Evolutionary conservation across 768 basidiomycete species (phyloP).

Genomic region (Leucogyrophana mollusca): DNA sequence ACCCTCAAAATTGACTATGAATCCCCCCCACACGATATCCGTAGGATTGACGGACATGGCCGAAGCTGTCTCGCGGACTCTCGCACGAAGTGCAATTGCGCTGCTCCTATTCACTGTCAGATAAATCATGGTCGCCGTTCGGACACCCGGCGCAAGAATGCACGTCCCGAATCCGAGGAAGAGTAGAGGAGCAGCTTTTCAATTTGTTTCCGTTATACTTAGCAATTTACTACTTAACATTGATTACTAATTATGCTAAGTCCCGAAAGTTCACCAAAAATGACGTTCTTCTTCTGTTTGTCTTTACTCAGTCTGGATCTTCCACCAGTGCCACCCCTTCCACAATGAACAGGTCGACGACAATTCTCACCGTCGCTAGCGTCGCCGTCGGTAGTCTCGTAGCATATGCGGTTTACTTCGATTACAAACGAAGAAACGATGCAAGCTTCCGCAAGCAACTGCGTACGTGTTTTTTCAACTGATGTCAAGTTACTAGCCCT

Average conservation of each 20-base stretch:
- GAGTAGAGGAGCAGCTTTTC: too few species aligned
- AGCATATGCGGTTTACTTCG: conserved; percentile 91
- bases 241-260: not conserved
- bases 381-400: conserved; percentile 54
- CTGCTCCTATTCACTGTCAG: too few species aligned
- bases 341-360: conserved; percentile 33
- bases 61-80: too few species aligned
- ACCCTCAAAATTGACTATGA: too few species aligned
- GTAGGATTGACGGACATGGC: too few species aligned
- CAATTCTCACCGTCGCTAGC: conserved; percentile 39
- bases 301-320: not conserved
- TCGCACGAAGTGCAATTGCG: too few species aligned
- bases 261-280: not conserved
- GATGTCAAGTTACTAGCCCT: not conserved
- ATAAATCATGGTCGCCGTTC: too few species aligned
- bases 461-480: conserved; percentile 52
- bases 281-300: conserved; percentile 8
- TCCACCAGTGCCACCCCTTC: conserved; percentile 19
- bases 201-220: not conserved
- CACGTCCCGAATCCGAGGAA: too few species aligned
- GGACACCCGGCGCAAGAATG: too few species aligned
- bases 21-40: too few species aligned
- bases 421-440: conserved; percentile 91
- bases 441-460: conserved; percentile 83
- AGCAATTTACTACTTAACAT: too few species aligned